These are phyloP conservation scores for Cordyceps pruinosa DNA, from an alignment of 2,329 filamentous ascomycete species.

Conservation along the genomic window DNA sequence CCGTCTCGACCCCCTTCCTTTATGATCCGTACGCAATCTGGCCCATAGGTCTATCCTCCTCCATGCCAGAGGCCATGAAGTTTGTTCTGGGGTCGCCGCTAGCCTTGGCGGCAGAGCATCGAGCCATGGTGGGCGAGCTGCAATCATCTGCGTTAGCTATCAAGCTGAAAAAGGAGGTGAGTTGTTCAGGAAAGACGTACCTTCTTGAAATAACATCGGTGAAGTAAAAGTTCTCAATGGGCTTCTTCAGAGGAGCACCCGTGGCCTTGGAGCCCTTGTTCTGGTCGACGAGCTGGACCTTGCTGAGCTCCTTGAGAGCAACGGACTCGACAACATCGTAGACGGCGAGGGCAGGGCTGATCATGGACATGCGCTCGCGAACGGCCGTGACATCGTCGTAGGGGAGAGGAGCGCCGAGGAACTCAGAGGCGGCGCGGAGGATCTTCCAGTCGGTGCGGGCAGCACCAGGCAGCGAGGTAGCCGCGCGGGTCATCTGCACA, in stretches of 20 bases:
- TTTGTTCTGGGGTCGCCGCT: conserved; percentile 71
- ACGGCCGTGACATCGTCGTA: conserved; percentile 90
- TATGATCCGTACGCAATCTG: conserved; percentile 54
- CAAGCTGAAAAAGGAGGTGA: conserved; percentile 10
- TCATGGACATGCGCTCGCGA: conserved; percentile 89
- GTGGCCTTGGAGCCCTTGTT: conserved; percentile 80
- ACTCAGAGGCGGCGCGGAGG: conserved; percentile 85
- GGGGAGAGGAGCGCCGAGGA: conserved; percentile 76
- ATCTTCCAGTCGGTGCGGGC: conserved; percentile 99
- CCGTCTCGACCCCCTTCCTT: conserved; percentile 18
- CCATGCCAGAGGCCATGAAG: conserved; percentile 67
- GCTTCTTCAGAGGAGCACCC: conserved; percentile 69
- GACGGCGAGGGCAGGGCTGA: conserved; percentile 79
- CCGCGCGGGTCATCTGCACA: conserved; percentile 86
- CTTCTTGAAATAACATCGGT: conserved; percentile 95
- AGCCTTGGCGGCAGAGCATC: conserved; percentile 89
- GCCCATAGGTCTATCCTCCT: conserved; percentile 54
- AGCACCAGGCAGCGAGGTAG: conserved; percentile 81
- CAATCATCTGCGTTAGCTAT: conserved; percentile 17
- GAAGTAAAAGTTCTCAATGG: conserved; percentile 96
- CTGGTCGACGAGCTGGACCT: conserved; percentile 90
- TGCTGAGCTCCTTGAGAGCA: conserved; percentile 68
- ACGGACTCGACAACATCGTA: conserved; percentile 89
- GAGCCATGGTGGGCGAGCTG: conserved; percentile 96
- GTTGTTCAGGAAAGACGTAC: conserved; percentile 42